A percentile compares a stretch with the other conserved stretches of the same genome.
Conservation (phyloP, 192 early-diverging fungal species). For the Thoreauomyces humboldtii region DNA sequence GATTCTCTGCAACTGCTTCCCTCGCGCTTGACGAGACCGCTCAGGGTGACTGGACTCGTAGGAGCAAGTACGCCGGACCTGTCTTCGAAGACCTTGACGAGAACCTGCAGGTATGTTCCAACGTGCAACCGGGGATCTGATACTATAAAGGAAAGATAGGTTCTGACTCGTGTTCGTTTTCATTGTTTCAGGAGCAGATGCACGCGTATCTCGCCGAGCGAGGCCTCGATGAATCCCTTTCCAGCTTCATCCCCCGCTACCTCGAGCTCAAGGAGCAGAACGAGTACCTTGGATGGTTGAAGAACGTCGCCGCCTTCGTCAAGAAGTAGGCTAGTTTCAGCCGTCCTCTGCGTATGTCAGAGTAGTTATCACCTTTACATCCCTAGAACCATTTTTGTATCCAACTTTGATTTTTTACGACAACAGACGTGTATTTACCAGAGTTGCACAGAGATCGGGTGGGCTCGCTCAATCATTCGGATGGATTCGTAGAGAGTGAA, state of each 20-base stretch:
- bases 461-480: too few relatives aligned
- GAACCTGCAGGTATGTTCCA: too few relatives aligned
- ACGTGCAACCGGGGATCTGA: too few relatives aligned
- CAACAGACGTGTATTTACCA: too few relatives aligned
- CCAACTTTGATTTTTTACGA: too few relatives aligned
- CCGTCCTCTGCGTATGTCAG: too few relatives aligned
- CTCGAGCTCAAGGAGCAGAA: conserved; percentile 94
- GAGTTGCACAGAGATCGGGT: too few relatives aligned
- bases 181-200: conserved; percentile 52
- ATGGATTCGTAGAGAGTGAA: too few relatives aligned
- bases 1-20: conserved; percentile 61
- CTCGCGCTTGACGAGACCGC: conserved; percentile 63
- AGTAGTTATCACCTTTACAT: too few relatives aligned
- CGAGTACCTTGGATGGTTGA: conserved; percentile 88
- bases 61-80: conserved; percentile 85
- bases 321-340: conserved; percentile 26
- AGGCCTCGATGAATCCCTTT: conserved; percentile 77
- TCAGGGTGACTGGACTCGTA: conserved; percentile 87
- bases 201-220: conserved; percentile 76
- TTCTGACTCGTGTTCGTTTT: too few relatives aligned
- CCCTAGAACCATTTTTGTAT: too few relatives aligned
- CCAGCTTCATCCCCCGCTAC: conserved; percentile 84
- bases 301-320: conserved; percentile 77
- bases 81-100: conserved; percentile 89
- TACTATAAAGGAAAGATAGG: too few relatives aligned